These are phyloP conservation scores for Bauhinia variegata DNA, from an alignment of 306 rosid genomes.

Conservation along the genomic window DNA sequence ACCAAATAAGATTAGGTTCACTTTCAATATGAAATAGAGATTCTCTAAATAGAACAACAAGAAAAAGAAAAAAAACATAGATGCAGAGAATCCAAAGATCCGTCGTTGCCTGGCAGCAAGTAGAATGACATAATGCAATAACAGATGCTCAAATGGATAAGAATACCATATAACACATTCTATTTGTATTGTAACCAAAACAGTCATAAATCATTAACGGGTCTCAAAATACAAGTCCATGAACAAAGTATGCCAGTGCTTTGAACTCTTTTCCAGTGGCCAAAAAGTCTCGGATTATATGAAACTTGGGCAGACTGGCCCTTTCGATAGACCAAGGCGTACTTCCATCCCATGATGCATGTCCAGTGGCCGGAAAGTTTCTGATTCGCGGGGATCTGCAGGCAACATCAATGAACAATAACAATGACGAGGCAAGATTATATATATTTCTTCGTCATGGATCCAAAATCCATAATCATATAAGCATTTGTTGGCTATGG, in stretches of 20 bases:
- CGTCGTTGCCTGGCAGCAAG: too few species aligned
- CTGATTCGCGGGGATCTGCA: constrained; percentile 92
- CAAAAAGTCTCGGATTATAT: constrained; percentile 40
- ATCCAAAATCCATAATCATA: neutral
- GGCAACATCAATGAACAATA: constrained; percentile 15
- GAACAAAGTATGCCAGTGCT: constrained; percentile 6
- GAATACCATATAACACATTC: neutral
- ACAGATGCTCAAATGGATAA: constrained; percentile 14
- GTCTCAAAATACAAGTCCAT: constrained; percentile 11
- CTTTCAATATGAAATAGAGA: too few species aligned
- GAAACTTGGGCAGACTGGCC: constrained; percentile 80
- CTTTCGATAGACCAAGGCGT: constrained; percentile 86
- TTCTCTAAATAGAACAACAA: too few species aligned
- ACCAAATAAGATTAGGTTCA: too few species aligned
- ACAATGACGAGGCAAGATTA: neutral
- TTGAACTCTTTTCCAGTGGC: too few species aligned
- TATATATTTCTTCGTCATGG: neutral
- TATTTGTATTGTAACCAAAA: neutral
- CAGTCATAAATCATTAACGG: constrained; percentile 16
- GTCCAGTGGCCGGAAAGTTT: constrained; percentile 69
- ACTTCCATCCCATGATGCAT: constrained; percentile 97
- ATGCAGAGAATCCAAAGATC: too few species aligned
- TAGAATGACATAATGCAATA: too few species aligned
- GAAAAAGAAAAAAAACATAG: too few species aligned
- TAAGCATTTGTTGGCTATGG: neutral